Conservation (phyloP, 768 basidiomycete genomes). For the Serpula lacrymans region DNA sequence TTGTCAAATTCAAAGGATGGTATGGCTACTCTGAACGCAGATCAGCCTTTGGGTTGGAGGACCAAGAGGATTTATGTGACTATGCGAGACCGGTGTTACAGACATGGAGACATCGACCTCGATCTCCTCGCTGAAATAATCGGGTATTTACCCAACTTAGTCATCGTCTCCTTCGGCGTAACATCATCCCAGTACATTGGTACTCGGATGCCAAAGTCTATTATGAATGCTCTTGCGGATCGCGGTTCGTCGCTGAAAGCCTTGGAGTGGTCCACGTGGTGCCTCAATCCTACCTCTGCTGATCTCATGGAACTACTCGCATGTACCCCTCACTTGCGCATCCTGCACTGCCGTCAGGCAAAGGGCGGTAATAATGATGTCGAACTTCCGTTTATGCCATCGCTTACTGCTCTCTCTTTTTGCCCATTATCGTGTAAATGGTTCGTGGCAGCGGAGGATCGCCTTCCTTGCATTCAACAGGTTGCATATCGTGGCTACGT, state of each 20-base stretch:
- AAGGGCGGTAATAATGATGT: too few relatives aligned
- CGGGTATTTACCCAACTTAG: constrained; percentile 13
- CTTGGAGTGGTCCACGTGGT: constrained; percentile 13
- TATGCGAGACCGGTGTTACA: constrained; percentile 12
- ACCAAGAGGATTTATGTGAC: constrained; percentile 23
- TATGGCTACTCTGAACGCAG: constrained; percentile 7
- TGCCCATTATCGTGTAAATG: constrained; percentile 5
- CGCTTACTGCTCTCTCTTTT: constrained; percentile 9
- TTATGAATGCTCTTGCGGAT: constrained; percentile 14
- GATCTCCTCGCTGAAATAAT: constrained; percentile 11
- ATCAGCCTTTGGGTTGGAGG: constrained; percentile 16
- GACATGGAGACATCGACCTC: constrained; percentile 2
- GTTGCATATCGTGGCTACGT: background rate
- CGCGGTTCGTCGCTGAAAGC: constrained; percentile 16
- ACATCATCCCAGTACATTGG: background rate
- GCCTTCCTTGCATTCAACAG: background rate
- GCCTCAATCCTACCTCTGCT: background rate
- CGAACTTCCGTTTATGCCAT: background rate
- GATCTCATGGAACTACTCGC: constrained; percentile 6
- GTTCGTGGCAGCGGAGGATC: background rate
- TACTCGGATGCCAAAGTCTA: background rate
- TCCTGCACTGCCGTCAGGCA: background rate
- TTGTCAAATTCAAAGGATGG: constrained; percentile 11
- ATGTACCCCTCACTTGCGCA: constrained; percentile 11
- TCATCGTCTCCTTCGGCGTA: constrained; percentile 17